Base-by-base conservation (phyloP, 1,284 basidiomycete species). In the Entoloma clypeatum region DNA sequence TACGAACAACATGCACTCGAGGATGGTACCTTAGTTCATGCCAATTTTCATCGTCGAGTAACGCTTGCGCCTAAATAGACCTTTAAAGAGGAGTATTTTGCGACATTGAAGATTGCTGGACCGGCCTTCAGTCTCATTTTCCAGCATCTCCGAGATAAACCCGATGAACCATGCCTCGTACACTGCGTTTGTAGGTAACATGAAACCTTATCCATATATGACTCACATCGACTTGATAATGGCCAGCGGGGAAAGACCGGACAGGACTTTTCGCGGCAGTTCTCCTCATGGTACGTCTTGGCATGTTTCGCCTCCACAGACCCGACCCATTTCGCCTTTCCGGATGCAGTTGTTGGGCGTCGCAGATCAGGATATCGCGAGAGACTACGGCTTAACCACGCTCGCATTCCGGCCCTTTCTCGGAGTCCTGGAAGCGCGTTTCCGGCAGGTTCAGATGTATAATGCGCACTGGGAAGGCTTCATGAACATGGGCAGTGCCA, bases 181-280 rank as follows among this genome's bases (percentile, higher is more conserved):
- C 69, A 72, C 47, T 73, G 69, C 49, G 72, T 69, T 14, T 66
- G 69, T 69, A 36, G 17, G 57, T 18, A 27, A 22, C 17, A 19
- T n/a, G 7, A n/a, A 7, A 4, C 11, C 17, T 16, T 13, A 9
- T 8, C 5, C 4, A 8, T 7, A 2, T 21, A 5, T 14, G 19
- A 6, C 18, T 36, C 9, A 16, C 11, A 2, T 19, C 18, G 5
- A 17, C 10, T 18, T 32, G 16, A 13, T 1, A 3, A 18, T 14
- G 8, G n/a, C n/a, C 41, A 72, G 69, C 61, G n/a, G 71, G 71
- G 5, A 72, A 72, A 47, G 71, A 73, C 47, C 52, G 70, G 30
- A 69, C 70, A 2, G 70, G 68, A 2, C 38, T 71, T 4, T 63
- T 69, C 41, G 57, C 62, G 8, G 65, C 66, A 6, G 39, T 67